Percentiles rank a stretch among this genome's conserved stretches.
Evolutionary conservation across 2,329 filamentous ascomycete species (phyloP).

Genomic region (Verticillium alfalfae): DNA sequence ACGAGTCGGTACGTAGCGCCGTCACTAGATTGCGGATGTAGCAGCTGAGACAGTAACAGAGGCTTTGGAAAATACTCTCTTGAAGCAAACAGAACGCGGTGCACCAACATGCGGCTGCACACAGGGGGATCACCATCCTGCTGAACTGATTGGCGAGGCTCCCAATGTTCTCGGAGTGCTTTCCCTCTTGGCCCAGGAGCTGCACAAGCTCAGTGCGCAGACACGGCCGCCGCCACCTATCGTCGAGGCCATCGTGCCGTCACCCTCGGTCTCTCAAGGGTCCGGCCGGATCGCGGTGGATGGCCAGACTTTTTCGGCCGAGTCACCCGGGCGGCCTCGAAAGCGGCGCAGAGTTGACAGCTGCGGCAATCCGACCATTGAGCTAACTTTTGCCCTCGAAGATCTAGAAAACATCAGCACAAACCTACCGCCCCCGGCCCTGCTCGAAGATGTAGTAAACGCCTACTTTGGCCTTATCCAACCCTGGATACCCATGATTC

Average conservation of each 20-base stretch:
- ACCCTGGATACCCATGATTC: conserved; percentile 33
- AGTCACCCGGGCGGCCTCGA: conserved; percentile 7
- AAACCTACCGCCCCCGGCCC: conserved; percentile 10
- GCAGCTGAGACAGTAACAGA: background rate
- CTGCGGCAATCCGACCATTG: conserved; percentile 15
- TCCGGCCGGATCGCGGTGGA: background rate
- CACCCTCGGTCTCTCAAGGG: conserved; percentile 4
- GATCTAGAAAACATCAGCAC: conserved; percentile 19
- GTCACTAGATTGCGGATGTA: background rate
- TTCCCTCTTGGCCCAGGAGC: conserved; percentile 12
- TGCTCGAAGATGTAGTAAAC: conserved; percentile 15
- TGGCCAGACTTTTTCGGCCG: conserved; percentile 3
- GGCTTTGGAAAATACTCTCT: conserved; percentile 8
- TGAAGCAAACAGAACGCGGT: conserved; percentile 1
- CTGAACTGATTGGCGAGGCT: background rate
- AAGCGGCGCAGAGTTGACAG: conserved; percentile 15
- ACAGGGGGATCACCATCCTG: background rate
- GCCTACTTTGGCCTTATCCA: conserved; percentile 30
- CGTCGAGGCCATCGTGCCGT: background rate
- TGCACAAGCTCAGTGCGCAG: conserved; percentile 12
- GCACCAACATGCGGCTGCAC: background rate
- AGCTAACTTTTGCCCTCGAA: conserved; percentile 10
- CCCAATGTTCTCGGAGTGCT: conserved; percentile 12
- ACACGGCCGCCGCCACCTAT: background rate
- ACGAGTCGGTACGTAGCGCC: conserved; percentile 11